A percentile compares a stretch with the other conserved stretches of the same genome.
Conservation (phyloP, 2,329 filamentous ascomycete species). For the Myrmaecium sp. region DNA sequence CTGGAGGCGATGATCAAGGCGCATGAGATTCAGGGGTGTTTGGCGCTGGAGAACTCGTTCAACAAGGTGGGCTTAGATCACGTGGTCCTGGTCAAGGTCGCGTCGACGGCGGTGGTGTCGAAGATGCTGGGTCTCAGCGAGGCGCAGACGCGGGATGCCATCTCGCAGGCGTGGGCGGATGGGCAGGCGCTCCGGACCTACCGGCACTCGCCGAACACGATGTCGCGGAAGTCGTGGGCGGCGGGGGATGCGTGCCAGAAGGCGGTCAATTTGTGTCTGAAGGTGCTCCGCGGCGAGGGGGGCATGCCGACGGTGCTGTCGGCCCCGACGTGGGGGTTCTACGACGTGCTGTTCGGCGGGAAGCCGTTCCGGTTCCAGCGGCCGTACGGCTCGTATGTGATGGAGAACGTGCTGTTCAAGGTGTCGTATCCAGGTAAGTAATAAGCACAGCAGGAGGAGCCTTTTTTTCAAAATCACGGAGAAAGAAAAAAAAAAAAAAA, state of each 20-base stretch:
- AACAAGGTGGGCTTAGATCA: slow-evolving; percentile 98
- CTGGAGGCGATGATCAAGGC: slow-evolving; percentile 98
- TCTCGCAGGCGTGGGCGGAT: slow-evolving; percentile 95
- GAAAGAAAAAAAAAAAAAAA: not conserved
- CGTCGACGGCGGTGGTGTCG: slow-evolving; percentile 81
- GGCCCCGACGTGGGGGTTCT: slow-evolving; percentile 92
- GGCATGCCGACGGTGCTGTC: slow-evolving; percentile 86
- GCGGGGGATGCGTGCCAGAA: slow-evolving; percentile 95
- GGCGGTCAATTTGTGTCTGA: slow-evolving; percentile 78
- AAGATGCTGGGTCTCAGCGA: slow-evolving; percentile 86
- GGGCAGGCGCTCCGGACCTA: slow-evolving; percentile 93
- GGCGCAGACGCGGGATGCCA: slow-evolving; percentile 82
- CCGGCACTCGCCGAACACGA: slow-evolving; percentile 95
- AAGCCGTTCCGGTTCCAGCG: slow-evolving; percentile 87
- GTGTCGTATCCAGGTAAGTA: slow-evolving; percentile 81
- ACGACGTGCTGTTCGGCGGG: slow-evolving; percentile 93
- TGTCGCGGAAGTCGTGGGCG: slow-evolving; percentile 98
- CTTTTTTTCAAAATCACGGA: not conserved
- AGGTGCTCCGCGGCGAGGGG: slow-evolving; percentile 80
- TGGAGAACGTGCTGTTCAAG: slow-evolving; percentile 99
- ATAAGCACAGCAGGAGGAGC: no score
- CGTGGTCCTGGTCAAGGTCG: slow-evolving; percentile 95
- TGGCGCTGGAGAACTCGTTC: slow-evolving; percentile 94
- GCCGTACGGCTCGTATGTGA: slow-evolving; percentile 93
- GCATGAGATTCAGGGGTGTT: slow-evolving; percentile 94